A percentile compares a stretch with the other conserved stretches of the same genome.
Evolutionary conservation across 1,284 basidiomycete species (phyloP).

Genomic region (Pseudomicrostroma phylloplanum): DNA sequence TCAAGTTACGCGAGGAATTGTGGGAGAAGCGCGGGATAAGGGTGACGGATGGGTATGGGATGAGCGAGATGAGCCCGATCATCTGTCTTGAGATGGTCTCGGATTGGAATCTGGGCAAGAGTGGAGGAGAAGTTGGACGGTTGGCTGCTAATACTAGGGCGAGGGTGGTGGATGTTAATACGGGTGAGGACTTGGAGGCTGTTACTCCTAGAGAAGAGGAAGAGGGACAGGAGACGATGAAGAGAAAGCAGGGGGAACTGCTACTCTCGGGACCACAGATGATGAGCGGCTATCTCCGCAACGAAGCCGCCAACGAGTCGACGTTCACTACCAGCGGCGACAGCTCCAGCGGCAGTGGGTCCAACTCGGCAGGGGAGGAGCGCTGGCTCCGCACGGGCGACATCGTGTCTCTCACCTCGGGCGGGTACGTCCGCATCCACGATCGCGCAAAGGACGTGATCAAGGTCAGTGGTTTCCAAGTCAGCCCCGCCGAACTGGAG

Average conservation of each 20-base stretch:
- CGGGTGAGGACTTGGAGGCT: constrained; percentile 11
- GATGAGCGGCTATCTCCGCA: constrained; percentile 47
- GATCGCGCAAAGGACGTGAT: constrained; percentile 49
- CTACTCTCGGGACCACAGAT: constrained; percentile 45
- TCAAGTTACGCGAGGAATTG: constrained; percentile 32
- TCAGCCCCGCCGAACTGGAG: constrained; percentile 46
- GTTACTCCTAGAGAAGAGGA: constrained; percentile 4
- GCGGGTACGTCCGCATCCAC: constrained; percentile 42
- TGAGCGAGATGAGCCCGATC: constrained; percentile 49
- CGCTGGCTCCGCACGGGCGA: constrained; percentile 44
- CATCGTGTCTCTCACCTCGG: constrained; percentile 34
- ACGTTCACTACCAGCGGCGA: constrained; percentile 26
- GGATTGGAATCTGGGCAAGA: constrained; percentile 30
- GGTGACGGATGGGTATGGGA: constrained; percentile 46
- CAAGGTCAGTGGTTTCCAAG: constrained; percentile 49
- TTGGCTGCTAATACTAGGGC: constrained; percentile 42
- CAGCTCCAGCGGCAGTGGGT: not conserved
- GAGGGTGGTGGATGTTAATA: constrained; percentile 27
- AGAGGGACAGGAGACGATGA: constrained; percentile 10
- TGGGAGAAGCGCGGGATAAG: constrained; percentile 31
- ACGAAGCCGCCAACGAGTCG: constrained; percentile 38
- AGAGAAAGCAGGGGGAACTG: constrained; percentile 32
- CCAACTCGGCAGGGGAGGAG: constrained; percentile 6
- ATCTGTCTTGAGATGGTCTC: constrained; percentile 37
- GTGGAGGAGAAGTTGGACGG: constrained; percentile 22